Evolutionary conservation across 2,329 filamentous ascomycete genomes (phyloP).

Genomic region (Colletotrichum truncatum): DNA sequence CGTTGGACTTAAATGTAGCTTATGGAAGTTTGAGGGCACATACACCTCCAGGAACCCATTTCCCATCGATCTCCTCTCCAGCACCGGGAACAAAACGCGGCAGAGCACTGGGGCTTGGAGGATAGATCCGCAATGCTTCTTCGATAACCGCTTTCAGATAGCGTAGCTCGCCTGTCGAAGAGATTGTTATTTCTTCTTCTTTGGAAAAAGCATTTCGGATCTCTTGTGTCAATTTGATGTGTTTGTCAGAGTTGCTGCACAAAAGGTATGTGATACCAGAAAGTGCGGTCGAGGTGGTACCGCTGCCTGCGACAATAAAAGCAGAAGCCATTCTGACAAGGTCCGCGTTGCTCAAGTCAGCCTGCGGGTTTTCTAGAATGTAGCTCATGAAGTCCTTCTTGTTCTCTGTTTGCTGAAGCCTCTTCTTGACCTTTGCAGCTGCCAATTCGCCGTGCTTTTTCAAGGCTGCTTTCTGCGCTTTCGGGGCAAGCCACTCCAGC

Average conservation of each 20-base stretch:
- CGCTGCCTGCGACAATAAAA: slow-evolving; percentile 48
- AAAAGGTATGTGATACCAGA: slow-evolving; percentile 52
- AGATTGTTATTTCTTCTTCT: slow-evolving; percentile 36
- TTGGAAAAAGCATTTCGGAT: slow-evolving; percentile 33
- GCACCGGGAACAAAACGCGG: slow-evolving; percentile 10
- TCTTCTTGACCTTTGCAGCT: slow-evolving; percentile 12
- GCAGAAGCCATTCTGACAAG: slow-evolving; percentile 19
- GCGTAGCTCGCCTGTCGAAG: slow-evolving; percentile 42
- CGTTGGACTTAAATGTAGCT: background rate
- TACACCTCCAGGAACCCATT: slow-evolving; percentile 43
- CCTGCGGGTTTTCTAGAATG: slow-evolving; percentile 4
- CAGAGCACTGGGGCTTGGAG: slow-evolving; percentile 18
- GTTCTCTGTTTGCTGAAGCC: slow-evolving; percentile 1
- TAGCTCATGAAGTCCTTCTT: slow-evolving; percentile 22
- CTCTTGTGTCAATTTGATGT: slow-evolving; percentile 41
- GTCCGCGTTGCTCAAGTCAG: slow-evolving; percentile 12
- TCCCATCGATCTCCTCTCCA: slow-evolving; percentile 31
- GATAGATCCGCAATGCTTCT: slow-evolving; percentile 44
- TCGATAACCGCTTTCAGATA: slow-evolving; percentile 48
- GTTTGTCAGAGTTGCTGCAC: slow-evolving; percentile 37
- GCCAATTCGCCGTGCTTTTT: slow-evolving; percentile 17
- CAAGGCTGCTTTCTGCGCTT: slow-evolving; percentile 5
- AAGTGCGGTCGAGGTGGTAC: slow-evolving; percentile 55
- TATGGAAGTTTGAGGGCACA: too few relatives aligned
- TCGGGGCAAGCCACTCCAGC: slow-evolving; percentile 16